phyloP scores from a whole-genome alignment of 2,329 filamentous ascomycete genomes.

The Ceratocystis colombiana region DNA sequence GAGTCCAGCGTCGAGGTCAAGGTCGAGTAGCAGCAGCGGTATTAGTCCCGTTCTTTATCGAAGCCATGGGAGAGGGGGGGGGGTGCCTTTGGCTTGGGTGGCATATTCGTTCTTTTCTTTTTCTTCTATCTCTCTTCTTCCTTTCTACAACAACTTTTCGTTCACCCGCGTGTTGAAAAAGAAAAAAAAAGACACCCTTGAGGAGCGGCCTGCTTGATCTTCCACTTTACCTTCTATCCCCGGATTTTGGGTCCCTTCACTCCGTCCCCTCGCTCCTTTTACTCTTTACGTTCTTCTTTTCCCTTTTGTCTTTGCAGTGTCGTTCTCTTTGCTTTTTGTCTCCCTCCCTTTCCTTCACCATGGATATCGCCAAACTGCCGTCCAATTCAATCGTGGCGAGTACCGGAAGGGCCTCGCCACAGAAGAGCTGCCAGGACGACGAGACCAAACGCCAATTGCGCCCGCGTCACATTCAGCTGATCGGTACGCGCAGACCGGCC shows the following conservation, averaged over 20 bases:
- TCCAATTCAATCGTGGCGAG: background rate
- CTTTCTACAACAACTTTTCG: background rate
- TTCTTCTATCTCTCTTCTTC: background rate
- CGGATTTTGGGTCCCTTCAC: background rate
- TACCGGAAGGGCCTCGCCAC: background rate
- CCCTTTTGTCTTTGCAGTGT: background rate
- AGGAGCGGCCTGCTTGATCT: background rate
- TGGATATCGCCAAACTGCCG: constrained; percentile 5
- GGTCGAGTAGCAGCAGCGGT: no score
- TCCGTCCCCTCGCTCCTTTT: background rate
- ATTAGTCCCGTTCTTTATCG: background rate
- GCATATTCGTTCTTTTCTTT: background rate
- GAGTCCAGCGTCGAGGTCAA: background rate
- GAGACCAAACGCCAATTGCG: constrained; percentile 45
- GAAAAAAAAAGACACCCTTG: background rate
- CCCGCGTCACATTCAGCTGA: constrained; percentile 48
- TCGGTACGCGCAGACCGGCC: constrained; percentile 28
- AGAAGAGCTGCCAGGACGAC: background rate
- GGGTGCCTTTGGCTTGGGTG: background rate
- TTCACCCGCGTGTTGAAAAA: background rate
- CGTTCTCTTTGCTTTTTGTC: no score
- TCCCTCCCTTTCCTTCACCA: background rate
- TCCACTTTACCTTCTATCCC: background rate
- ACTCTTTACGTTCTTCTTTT: background rate
- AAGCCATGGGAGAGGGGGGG: background rate